Evolutionary conservation across 176 grass and related monocot genomes (phyloP).

Genomic region (Microstegium vimineum): DNA sequence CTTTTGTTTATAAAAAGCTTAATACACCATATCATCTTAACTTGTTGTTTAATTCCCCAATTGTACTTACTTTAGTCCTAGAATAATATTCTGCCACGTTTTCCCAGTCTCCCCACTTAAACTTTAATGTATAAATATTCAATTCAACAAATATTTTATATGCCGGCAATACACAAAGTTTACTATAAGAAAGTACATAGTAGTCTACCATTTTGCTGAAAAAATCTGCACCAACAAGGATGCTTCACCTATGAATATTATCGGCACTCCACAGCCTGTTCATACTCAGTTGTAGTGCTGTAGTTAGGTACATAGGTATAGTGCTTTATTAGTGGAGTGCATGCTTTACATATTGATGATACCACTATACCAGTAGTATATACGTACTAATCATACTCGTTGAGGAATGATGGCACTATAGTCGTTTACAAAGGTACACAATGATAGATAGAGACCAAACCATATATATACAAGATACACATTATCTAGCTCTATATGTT

Average conservation of each 20-base stretch:
- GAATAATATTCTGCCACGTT: too few species aligned
- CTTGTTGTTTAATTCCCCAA: neutral
- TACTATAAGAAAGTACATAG: neutral
- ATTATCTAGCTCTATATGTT: too few species aligned
- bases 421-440: too few species aligned
- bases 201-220: neutral
- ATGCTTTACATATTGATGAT: neutral
- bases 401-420: neutral
- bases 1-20: neutral
- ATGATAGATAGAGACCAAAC: too few species aligned
- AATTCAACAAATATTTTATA: neutral
- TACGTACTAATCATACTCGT: too few species aligned
- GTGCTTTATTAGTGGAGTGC: neutral
- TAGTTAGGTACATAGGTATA: neutral
- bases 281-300: neutral
- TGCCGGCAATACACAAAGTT: neutral
- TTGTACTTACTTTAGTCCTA: neutral
- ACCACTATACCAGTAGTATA: neutral
- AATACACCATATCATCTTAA: neutral
- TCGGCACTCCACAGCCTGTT: neutral
- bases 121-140: neutral
- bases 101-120: neutral
- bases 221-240: neutral
- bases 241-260: neutral
- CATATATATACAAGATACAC: too few species aligned